Conservation (phyloP, 225 moss, liverwort and hornwort genomes). For the Polytrichum commune region DNA sequence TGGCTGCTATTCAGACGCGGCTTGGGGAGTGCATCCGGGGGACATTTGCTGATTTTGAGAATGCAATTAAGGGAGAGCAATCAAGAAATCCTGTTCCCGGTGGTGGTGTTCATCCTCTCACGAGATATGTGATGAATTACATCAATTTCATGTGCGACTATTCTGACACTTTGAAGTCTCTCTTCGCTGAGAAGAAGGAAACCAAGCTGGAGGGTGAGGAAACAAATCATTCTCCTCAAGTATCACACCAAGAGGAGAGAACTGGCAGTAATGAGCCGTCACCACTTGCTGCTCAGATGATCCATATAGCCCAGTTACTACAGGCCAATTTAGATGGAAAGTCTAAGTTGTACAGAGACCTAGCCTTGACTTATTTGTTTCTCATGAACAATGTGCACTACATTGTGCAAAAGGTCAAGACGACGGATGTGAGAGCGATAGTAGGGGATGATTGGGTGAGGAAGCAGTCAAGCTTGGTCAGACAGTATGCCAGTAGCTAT, state of each 20-base stretch:
- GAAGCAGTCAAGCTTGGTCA: slow-evolving; percentile 80
- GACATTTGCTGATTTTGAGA: slow-evolving; percentile 98
- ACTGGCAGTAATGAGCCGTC: slow-evolving; percentile 58
- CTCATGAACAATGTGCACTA: slow-evolving; percentile 99
- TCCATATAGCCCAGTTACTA: slow-evolving; percentile 83
- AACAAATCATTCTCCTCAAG: slow-evolving; percentile 25
- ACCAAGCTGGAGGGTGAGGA: slow-evolving; percentile 52
- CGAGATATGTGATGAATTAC: slow-evolving; percentile 98
- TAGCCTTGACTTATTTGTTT: slow-evolving; percentile 81
- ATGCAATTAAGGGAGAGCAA: slow-evolving; percentile 85
- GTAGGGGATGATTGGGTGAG: slow-evolving; percentile 93
- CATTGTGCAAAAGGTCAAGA: slow-evolving; percentile 96
- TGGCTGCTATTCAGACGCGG: slow-evolving; percentile 83
- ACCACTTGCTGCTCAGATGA: slow-evolving; percentile 81
- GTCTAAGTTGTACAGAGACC: slow-evolving; percentile 96
- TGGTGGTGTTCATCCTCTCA: slow-evolving; percentile 93
- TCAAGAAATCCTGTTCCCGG: slow-evolving; percentile 71
- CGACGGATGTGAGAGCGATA: slow-evolving; percentile 71
- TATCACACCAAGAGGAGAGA: slow-evolving; percentile 48
- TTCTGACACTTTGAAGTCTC: slow-evolving; percentile 86
- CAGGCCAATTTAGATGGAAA: slow-evolving; percentile 89
- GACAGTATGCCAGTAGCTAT: slow-evolving; percentile 93
- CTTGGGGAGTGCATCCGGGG: slow-evolving; percentile 87
- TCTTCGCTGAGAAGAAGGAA: slow-evolving; percentile 82
- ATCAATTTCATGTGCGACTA: slow-evolving; percentile 94